These are phyloP conservation scores for Phytophthora rubi DNA, from an alignment of 352 stramenopile species.

Conservation along the genomic window DNA sequence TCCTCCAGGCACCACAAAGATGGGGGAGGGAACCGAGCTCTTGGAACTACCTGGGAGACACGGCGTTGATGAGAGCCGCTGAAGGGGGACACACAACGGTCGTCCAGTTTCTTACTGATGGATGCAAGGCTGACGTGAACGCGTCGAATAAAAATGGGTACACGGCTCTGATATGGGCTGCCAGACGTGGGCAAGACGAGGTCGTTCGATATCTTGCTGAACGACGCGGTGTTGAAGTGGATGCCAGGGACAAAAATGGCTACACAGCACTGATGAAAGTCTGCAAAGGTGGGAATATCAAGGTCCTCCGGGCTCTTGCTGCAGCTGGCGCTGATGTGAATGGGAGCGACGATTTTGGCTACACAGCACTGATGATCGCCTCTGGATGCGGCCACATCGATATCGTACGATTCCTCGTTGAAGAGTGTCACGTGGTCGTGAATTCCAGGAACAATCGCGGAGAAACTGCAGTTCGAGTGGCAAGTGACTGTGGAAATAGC, in stretches of 20 bases:
- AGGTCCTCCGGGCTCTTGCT: no score
- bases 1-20: no score
- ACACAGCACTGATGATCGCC: neutral
- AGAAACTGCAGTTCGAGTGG: slow-evolving; percentile 1
- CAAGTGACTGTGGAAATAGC: neutral
- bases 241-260: no score
- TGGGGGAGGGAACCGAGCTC: no score
- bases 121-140: neutral
- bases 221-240: no score
- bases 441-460: neutral
- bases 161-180: neutral
- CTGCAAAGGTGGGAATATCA: no score
- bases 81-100: neutral
- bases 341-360: neutral
- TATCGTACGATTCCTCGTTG: neutral
- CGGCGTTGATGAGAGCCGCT: neutral
- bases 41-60: neutral
- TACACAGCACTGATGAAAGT: neutral
- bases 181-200: no score
- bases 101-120: neutral
- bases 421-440: neutral
- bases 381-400: neutral
- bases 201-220: no score
- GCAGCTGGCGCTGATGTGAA: neutral
- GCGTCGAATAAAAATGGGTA: neutral